Percentiles rank a stretch among this genome's conserved stretches.
Conservation (phyloP, 179 eudicot genomes). For the Gypsophila paniculata region DNA sequence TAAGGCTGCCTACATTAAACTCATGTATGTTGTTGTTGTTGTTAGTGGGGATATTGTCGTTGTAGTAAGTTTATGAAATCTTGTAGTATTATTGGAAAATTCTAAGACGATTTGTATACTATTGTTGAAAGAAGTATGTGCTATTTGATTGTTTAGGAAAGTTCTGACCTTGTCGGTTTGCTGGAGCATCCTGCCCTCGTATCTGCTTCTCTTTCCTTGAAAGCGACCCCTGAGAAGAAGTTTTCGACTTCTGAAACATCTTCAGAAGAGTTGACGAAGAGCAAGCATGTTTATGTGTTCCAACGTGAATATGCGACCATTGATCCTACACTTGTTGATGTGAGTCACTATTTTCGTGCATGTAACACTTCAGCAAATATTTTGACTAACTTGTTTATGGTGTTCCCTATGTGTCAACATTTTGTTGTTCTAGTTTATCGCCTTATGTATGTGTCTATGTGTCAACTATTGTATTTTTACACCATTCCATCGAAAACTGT, state of each 20-base stretch:
- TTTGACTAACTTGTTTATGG: not conserved
- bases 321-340: conserved; percentile 77
- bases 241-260: conserved; percentile 43
- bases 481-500: too few species aligned
- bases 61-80: not conserved
- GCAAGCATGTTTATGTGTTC: conserved; percentile 71
- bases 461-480: too few species aligned
- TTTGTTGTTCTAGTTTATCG: not conserved
- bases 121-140: not conserved
- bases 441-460: not conserved
- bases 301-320: conserved; percentile 95
- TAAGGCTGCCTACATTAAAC: too few species aligned
- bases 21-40: too few species aligned
- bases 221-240: conserved; percentile 49
- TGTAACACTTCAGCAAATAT: not conserved
- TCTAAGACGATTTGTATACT: not conserved
- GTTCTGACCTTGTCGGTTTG: conserved; percentile 43
- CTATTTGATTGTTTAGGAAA: conserved; percentile 39
- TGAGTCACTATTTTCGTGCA: conserved; percentile 31
- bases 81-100: not conserved
- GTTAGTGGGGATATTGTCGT: too few species aligned
- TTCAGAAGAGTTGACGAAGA: conserved; percentile 30
- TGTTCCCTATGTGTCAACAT: not conserved
- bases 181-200: conserved; percentile 66
- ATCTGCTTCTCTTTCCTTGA: conserved; percentile 60